Base-by-base conservation (phyloP, 2,329 filamentous ascomycete genomes). In the Trichoderma lentiforme region DNA sequence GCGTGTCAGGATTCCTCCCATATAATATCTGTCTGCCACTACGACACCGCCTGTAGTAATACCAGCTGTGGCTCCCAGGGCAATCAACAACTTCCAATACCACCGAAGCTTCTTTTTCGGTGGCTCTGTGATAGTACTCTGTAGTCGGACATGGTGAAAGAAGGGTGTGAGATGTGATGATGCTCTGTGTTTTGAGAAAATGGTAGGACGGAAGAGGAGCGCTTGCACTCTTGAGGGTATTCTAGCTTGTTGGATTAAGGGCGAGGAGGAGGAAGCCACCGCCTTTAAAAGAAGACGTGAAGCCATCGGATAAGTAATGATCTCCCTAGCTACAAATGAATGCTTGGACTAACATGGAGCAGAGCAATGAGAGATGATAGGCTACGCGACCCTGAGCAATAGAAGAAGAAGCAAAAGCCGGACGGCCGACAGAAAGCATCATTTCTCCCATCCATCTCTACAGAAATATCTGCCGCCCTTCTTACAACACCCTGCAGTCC, bases 71-170 rank as follows among this genome's bases (percentile, higher is more conserved):
- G 36, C 53, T n/a, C 62, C 70, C 14, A 71, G 7, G 6, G 34
- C 36, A 5, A 71, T 68, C 2, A 71, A 9, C 63, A 68, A 6
- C 21, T 71, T 71, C 70, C 70, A 71, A n/a, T 68, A 71, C 70
- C 70, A 68, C 14, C 53, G 62, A 14, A 71, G 15, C 21, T 51
- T 71, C 28, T 11, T 65, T 18, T 34, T 39, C 28, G 24, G 70
- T 15, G 53, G 26, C 11, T 58, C 32, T 43, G 60, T 6, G 0
- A 32, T 3, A 21, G 53, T 68, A 21, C 36, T 66, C 26, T 68
- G 61, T 12, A 24, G 4, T n/a, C 63, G 63, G 36, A 21, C 62
- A 60, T 71, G 34, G 3, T 24, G 36, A 56, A 34, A 21, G 5
- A 12, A 1, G 21, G 51, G 15, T 8, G 9, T 4, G 1, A 28